Percentiles rank a stretch among this genome's conserved stretches.
Evolutionary conservation across 2,329 filamentous ascomycete species (phyloP).

Genomic region (Penicillium thymicola): DNA sequence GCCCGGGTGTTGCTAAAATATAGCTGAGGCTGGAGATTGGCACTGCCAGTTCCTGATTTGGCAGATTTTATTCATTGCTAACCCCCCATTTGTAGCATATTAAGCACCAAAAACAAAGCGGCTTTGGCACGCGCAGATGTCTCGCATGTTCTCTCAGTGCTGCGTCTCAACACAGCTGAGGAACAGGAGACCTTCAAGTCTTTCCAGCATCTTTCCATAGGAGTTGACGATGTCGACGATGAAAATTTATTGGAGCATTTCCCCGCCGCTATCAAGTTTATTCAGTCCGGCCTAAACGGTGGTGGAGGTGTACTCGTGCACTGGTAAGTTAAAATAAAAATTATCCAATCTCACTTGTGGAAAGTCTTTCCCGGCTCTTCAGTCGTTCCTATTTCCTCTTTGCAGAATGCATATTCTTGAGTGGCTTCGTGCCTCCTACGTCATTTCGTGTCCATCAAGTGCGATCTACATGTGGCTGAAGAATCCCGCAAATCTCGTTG

Average conservation of each 20-base stretch:
- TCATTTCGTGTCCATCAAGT: slow-evolving; percentile 13
- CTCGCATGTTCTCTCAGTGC: slow-evolving; percentile 85
- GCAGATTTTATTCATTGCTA: slow-evolving; percentile 4
- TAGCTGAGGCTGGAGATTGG: not conserved
- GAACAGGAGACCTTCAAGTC: slow-evolving; percentile 55
- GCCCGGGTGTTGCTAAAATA: not conserved
- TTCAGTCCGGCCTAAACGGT: slow-evolving; percentile 67
- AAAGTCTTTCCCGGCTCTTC: not conserved
- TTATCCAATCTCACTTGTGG: not conserved
- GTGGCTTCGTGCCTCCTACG: slow-evolving; percentile 12
- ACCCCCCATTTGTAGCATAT: slow-evolving; percentile 57
- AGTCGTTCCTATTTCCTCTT: not conserved
- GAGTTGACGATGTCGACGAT: slow-evolving; percentile 87
- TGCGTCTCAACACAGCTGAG: slow-evolving; percentile 59
- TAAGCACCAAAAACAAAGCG: slow-evolving; percentile 69
- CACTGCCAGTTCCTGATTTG: not conserved
- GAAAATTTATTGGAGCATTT: slow-evolving; percentile 82
- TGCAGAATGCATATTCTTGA: not conserved
- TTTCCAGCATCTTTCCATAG: slow-evolving; percentile 72
- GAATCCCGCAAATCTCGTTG: slow-evolving; percentile 2
- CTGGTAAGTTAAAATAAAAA: slow-evolving; percentile 55
- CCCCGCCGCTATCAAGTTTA: slow-evolving; percentile 74
- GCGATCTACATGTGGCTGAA: slow-evolving; percentile 14
- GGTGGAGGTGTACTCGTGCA: slow-evolving; percentile 64
- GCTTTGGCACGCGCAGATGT: slow-evolving; percentile 70